Base-by-base conservation (phyloP, 225 moss, liverwort and hornwort species). In the Rhytidiadelphus loreus region DNA sequence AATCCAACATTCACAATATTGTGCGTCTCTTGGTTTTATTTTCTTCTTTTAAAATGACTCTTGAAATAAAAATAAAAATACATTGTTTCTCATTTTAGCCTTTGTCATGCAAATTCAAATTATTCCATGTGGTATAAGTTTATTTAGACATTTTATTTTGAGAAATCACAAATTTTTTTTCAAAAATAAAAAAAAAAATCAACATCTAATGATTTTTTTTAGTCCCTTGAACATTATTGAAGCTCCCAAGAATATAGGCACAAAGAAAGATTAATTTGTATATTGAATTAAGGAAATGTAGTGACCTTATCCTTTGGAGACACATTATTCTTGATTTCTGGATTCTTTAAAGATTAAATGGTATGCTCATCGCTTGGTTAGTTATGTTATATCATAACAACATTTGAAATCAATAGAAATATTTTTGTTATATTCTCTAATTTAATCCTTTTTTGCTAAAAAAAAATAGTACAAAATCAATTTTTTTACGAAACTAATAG, bases 231-330 rank as follows among this genome's bases (percentile, higher is more conserved):
- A 8, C 5, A 71, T 41, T 43, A 2, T 68, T 43, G 56, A 57
- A 57, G 57, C 22, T 57, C 22, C 10, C 9, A 57, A 57, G 57
- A 57, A 9, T 57, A 57, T 57, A 26, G 15, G 16, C 16, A 24
- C 13, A 39, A 24, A 15, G 3, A 16, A 63, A 63, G 0, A 16
- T 8, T 16, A 4, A 70, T 15, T 1, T 43, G 3, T 9, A 8
- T 43, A 43, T 2, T 43, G 1, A 71, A 26, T 43, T 0, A 43
- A 26, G 0, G 1, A 71, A 43, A 44, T 43, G 5, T 16, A 0
- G 5, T 2, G 3, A 71, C 5, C 1, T 9, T 6, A 26, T 43
- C 26, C 3, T 5, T 71, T 8, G 2, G 43, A 43, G 26, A 26
- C 26, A 43, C 5, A 26, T 25, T 41, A 8, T 12, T n/a, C 12